Evolutionary conservation across 768 basidiomycete genomes (phyloP), one percentile per base, ranked within the genome.

Genomic region (Gautieria morchelliformis): DNA sequence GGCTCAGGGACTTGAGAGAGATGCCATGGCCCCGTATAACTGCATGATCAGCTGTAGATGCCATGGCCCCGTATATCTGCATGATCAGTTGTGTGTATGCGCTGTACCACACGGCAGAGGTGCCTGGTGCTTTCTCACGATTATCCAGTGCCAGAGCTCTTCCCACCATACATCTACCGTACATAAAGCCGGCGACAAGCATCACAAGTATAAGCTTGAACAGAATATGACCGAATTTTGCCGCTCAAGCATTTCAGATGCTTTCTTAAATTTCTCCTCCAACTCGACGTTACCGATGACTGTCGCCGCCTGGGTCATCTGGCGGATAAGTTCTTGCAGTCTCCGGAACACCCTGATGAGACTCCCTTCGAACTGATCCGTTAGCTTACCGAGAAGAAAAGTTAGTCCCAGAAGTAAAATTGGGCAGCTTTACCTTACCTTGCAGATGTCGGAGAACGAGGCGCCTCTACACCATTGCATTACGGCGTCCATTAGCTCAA

Each of bases 391-490:
- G 47, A 41, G 17, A 40, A 53, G 14, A 52, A 52, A 27, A 33
- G 33, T 53, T 11, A 22, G 10, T 39, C 20, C 45, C 47, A 24
- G 6, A 20, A 19, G 17, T 45, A 22, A 39, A 24, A 40, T 24
- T 39, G 1, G 20, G 19, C 32, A 20, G 22, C 44, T 11, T 12
- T 12, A 32, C 4, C 78, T 32, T 44, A 89, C 94, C 82, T 96
- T 96, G 80, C 90, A 93, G 56, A 97, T 93, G 24, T 99, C 95
- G 1, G 88, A 76, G 71, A 99, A 99, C 27, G 90, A 91, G 15
- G 93, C 90, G 4, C 96, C 96, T n/a, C 91, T 84, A 73, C 95
- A 98, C 96, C 96, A 99, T 60, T 93, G 89, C 37, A 93, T 78
- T 10, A 98, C 96, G 0, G 90, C 91, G 62, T 98, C 96, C 93